A percentile compares a stretch with the other conserved stretches of the same genome.
These are phyloP conservation scores for Remersonia thermophila DNA, from an alignment of 2,329 filamentous ascomycete genomes.

Conservation along the genomic window DNA sequence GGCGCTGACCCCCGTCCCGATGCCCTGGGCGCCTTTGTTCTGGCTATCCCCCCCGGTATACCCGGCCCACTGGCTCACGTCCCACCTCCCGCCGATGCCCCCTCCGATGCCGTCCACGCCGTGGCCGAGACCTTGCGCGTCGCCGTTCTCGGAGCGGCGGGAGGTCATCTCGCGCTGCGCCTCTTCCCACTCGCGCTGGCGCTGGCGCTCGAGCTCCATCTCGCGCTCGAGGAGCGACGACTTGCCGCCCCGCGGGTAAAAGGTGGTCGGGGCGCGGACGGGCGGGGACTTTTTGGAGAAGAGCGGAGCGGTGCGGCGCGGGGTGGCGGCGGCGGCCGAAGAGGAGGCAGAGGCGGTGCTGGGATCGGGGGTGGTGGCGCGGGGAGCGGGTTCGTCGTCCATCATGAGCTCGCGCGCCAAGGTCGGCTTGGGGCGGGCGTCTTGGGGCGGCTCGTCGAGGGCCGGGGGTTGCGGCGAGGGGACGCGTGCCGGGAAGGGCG, in stretches of 20 bases:
- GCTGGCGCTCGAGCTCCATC: conserved; percentile 67
- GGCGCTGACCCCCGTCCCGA: conserved; percentile 30
- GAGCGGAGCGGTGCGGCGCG: no score
- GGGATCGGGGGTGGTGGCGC: no score
- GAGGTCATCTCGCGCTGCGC: conserved; percentile 53
- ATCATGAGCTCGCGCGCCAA: conserved; percentile 36
- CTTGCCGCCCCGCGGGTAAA: conserved; percentile 41
- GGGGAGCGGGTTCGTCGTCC: no score
- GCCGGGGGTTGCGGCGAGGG: conserved; percentile 41
- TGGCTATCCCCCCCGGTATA: conserved; percentile 65
- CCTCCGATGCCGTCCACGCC: conserved; percentile 51
- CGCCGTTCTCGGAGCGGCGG: conserved; percentile 34
- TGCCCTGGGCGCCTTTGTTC: conserved; percentile 53
- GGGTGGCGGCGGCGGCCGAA: no score
- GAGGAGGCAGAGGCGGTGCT: no score
- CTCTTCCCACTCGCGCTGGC: conserved; percentile 71
- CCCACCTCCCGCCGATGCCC: conserved; percentile 59
- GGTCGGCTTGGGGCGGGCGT: conserved; percentile 27
- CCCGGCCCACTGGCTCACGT: conserved; percentile 63
- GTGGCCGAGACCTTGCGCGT: no score
- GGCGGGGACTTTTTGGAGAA: neutral
- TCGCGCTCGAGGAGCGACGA: conserved; percentile 63
- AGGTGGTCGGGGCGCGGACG: neutral
- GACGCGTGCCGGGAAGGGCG: conserved; percentile 38
- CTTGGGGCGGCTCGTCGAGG: conserved; percentile 25